These are phyloP conservation scores for Myrmaecium sp. DNA, from an alignment of 2,329 filamentous ascomycete genomes.

Conservation along the genomic window DNA sequence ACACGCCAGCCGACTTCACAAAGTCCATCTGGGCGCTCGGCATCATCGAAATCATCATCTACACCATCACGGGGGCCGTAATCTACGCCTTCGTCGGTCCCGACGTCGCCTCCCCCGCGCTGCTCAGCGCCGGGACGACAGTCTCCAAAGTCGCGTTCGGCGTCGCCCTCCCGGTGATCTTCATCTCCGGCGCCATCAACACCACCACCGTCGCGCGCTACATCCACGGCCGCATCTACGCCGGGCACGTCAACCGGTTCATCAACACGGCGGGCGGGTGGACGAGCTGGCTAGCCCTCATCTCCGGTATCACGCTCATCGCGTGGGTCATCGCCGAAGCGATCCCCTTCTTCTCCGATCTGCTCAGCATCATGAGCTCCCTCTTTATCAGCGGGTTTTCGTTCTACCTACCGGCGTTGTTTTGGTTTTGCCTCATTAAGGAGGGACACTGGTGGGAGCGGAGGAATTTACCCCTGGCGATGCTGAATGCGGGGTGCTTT, in stretches of 20 bases:
- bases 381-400: slow-evolving; percentile 55
- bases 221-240: slow-evolving; percentile 45
- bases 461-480: slow-evolving; percentile 16
- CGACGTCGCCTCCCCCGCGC: slow-evolving; percentile 46
- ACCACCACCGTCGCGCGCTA: slow-evolving; percentile 51
- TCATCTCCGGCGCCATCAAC: slow-evolving; percentile 58
- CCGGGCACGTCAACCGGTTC: slow-evolving; percentile 30
- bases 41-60: slow-evolving; percentile 41
- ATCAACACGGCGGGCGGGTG: slow-evolving; percentile 22
- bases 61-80: slow-evolving; percentile 50
- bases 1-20: slow-evolving; percentile 43
- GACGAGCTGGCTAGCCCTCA: slow-evolving; percentile 42
- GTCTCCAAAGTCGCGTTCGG: slow-evolving; percentile 57
- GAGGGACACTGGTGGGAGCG: slow-evolving; percentile 24
- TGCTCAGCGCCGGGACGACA: slow-evolving; percentile 41
- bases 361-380: slow-evolving; percentile 46
- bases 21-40: slow-evolving; percentile 40
- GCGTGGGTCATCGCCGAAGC: slow-evolving; percentile 55
- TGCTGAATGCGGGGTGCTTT: slow-evolving; percentile 14
- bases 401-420: slow-evolving; percentile 23
- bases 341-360: slow-evolving; percentile 52
- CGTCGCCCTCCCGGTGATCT: slow-evolving; percentile 53
- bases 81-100: slow-evolving; percentile 52
- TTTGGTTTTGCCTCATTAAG: slow-evolving; percentile 27
- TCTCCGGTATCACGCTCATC: slow-evolving; percentile 39